A percentile compares a stretch with the other conserved stretches of the same genome.
These are phyloP conservation scores for Rhizophagus clarus DNA, from an alignment of 192 early-diverging fungal species.

Conservation along the genomic window DNA sequence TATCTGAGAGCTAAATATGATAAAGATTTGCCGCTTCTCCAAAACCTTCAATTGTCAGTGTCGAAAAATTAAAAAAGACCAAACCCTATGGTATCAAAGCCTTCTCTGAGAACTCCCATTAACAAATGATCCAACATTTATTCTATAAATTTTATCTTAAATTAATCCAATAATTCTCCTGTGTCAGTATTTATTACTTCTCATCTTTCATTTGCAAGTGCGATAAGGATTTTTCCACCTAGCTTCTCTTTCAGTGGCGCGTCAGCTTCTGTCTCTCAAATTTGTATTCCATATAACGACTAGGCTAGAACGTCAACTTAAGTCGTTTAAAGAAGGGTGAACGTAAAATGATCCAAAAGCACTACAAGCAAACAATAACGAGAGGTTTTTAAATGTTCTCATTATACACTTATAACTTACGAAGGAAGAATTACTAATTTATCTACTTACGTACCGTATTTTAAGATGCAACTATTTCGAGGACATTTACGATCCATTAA, in stretches of 20 bases:
- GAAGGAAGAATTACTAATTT: not conserved
- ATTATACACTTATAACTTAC: not conserved
- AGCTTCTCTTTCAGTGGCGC: not conserved
- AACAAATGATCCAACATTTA: not conserved
- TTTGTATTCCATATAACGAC: slow-evolving; percentile 18
- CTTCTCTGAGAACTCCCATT: not conserved
- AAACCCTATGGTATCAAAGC: too few relatives aligned
- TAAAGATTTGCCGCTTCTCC: not conserved
- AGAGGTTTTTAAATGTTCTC: not conserved
- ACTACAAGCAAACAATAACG: slow-evolving; percentile 19
- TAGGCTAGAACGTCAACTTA: not conserved
- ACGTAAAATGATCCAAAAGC: slow-evolving; percentile 17
- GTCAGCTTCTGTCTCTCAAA: not conserved
- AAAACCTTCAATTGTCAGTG: not conserved
- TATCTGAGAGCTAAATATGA: not conserved
- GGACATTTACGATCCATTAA: slow-evolving; percentile 20
- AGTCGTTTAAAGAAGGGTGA: slow-evolving; percentile 18
- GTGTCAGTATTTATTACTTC: not conserved
- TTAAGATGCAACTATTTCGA: slow-evolving; percentile 16
- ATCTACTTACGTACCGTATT: not conserved
- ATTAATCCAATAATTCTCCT: slow-evolving; percentile 13
- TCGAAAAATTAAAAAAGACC: not conserved
- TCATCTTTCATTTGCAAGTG: slow-evolving; percentile 15
- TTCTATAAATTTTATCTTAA: not conserved
- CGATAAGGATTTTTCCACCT: not conserved